phyloP scores from a whole-genome alignment of 257 asterid species.

The Capsicum baccatum region DNA sequence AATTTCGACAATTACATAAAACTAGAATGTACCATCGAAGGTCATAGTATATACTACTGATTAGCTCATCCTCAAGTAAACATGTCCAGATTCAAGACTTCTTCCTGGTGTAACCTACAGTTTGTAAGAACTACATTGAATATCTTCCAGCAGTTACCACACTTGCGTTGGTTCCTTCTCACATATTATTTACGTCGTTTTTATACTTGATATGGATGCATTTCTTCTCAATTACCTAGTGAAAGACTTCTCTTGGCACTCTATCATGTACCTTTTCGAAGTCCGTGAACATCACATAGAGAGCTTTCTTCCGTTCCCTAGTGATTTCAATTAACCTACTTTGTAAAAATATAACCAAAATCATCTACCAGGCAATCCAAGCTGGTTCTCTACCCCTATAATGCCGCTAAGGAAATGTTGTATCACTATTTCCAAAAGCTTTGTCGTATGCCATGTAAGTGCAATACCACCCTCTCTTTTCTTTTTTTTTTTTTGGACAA shows the following conservation, averaged over 20 bases:
- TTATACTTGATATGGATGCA: neutral
- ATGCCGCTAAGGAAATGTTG: neutral
- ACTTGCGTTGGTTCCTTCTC: neutral
- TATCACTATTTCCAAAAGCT: constrained; percentile 18
- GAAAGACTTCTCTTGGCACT: neutral
- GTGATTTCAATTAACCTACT: constrained; percentile 2
- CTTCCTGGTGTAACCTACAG: neutral
- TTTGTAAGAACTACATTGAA: neutral
- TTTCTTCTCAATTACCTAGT: neutral
- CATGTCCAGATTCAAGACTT: neutral
- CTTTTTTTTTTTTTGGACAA: neutral
- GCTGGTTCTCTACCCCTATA: neutral
- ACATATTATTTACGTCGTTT: neutral
- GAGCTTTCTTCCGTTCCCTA: neutral
- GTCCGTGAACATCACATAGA: neutral
- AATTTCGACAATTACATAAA: neutral
- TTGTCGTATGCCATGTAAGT: neutral
- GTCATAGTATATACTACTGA: neutral
- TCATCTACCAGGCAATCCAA: neutral
- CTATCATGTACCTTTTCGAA: neutral
- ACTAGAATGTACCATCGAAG: neutral
- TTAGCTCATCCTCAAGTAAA: neutral
- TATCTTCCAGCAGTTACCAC: neutral
- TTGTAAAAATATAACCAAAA: neutral
- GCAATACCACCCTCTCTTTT: neutral